Conservation (phyloP, 331 rosid genomes). For the Spiraea crenata region DNA sequence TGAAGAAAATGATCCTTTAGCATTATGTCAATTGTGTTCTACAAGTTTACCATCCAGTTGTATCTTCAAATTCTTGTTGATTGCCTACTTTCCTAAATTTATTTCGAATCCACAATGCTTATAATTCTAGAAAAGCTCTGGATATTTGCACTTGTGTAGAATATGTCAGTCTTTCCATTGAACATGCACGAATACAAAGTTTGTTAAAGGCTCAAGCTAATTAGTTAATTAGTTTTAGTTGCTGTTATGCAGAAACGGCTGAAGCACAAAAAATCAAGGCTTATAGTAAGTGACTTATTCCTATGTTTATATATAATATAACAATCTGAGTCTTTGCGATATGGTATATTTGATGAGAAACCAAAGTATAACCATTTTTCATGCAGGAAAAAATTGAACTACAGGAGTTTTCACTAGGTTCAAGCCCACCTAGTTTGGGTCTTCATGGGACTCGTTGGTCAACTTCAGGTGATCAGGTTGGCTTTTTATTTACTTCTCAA, state of each 20-base stretch:
- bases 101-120: neutral
- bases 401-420: slow-evolving; percentile 79
- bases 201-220: neutral
- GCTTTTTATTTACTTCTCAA: slow-evolving; percentile 26
- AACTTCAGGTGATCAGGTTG: slow-evolving; percentile 72
- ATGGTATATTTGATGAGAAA: slow-evolving; percentile 2
- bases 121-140: neutral
- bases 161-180: slow-evolving; percentile 10
- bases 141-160: neutral
- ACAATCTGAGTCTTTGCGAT: slow-evolving; percentile 6
- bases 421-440: slow-evolving; percentile 83
- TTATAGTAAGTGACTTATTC: slow-evolving; percentile 55
- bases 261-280: slow-evolving; percentile 75
- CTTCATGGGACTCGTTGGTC: slow-evolving; percentile 85
- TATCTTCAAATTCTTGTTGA: neutral
- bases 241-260: slow-evolving; percentile 60
- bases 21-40: neutral
- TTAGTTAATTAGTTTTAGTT: neutral
- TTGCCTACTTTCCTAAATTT: neutral
- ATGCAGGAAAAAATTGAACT: slow-evolving; percentile 84
- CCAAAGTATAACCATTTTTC: slow-evolving; percentile 22
- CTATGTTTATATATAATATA: neutral
- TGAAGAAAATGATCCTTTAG: neutral
- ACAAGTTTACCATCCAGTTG: no score
- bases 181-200: neutral